Evolutionary conservation across 2,329 filamentous ascomycete species (phyloP), one percentile per base, ranked within the genome.

Genomic region (Scleromitrula shiraiana): DNA sequence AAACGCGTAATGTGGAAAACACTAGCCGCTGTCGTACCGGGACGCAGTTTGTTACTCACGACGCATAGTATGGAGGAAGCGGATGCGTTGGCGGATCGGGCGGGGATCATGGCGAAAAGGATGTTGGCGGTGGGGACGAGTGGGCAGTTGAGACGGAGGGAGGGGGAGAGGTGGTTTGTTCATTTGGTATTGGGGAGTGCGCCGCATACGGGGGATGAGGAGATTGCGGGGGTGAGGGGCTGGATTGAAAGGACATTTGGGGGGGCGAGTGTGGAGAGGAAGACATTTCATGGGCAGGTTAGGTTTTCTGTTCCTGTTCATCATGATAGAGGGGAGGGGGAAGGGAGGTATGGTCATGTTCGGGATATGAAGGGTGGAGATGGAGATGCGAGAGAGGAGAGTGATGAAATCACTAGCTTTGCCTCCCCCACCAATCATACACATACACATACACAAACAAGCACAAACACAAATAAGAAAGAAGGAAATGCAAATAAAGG

Each of bases 21-120:
- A 0, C 73, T 96, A 1, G 78, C 79, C 3, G 76, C 80, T 1
- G 82, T 90, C 3, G 82, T 84, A 0, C 77, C 80, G 0, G 88
- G 88, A 0, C 78, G 90, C n/a, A 86, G 83, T 0, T 78, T 96
- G 14, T 73, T 97, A 2, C 75, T 97, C 15, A 96, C 91, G 0
- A 96, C 91, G 0, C 91, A 97, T 65, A 87, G 80, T 41, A 95
- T 96, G 89, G 90, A 96, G 64, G 91, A 96, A 67, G 91, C 90
- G 0, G 88, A 95, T 60, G 89, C 89, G 1, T 73, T 97, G 2
- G 90, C 90, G 0, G 81, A 80, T 24, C 77, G 88, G 1, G 88
- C 85, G 0, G 91, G 88, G 10, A 95, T 97, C 56, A 80, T 97
- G 68, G 87, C 89, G 7, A 77, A 79, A 57, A 76, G 82, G 26